Base-by-base conservation (phyloP, 202 grass and related monocot genomes). In the Sporobolus alterniflorus region DNA sequence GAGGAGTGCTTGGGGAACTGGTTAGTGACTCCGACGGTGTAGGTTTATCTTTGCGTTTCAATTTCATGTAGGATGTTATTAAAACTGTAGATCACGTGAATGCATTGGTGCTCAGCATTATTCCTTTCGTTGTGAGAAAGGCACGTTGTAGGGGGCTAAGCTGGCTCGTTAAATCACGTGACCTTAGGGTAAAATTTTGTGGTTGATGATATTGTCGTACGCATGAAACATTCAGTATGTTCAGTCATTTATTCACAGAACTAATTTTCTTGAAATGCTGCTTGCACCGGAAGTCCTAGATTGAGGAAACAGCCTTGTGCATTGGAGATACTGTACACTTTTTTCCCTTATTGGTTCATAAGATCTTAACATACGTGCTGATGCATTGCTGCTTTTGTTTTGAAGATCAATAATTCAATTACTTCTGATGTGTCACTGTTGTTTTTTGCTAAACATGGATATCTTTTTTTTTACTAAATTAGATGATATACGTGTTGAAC, bases 281-380 rank as follows among this genome's bases (percentile, higher is more conserved):
- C 3, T 10, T 80, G 33, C 5, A 44, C 33, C 29, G 11, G 25
- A 29, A 34, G 40, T 79, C 13, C 40, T 50, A 9, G 42, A 24
- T 75, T 4, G 7, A 52, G 33, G 32, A 77, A 20, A 49, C 42
- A 57, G 25, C 5, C 22, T 51, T 79, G 48, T 69, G 6, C 76
- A 55, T 26, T 65, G 71, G 64, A 57, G 18, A 49, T 73, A 64
- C 20, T 73, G 41, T 73, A 75, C 43, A 49, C 31, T 46, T 78
- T 39, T 39, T 39, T 82, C 26, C 49, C 2, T 20, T 36, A 73
- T 66, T 77, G 4, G 54, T 44, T 86, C 5, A 42, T 77, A 15
- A 29, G 18, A 82, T 30, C 30, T 18, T 69, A 28, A 56, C 41
- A 52, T 68, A 55, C 6, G 28, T 44, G 30, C 64, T 3, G 28